These are phyloP conservation scores for Mycena citricolor DNA, from an alignment of 1,284 basidiomycete genomes.

Conservation along the genomic window DNA sequence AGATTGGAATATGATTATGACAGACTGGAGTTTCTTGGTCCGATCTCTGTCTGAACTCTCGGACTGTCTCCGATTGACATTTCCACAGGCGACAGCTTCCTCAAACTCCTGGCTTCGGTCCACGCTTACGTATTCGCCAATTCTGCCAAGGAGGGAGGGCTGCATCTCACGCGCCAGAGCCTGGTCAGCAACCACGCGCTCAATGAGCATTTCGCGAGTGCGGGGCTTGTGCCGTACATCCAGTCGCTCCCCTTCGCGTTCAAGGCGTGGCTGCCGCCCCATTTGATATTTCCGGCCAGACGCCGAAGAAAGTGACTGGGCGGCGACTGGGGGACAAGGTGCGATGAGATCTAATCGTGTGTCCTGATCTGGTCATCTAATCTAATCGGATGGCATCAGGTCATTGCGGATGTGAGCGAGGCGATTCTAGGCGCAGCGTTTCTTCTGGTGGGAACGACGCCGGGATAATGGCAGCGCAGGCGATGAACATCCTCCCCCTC, in stretches of 20 bases:
- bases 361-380: conserved; percentile 9
- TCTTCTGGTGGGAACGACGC: conserved; percentile 64
- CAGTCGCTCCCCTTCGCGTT: conserved; percentile 68
- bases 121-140: conserved; percentile 73
- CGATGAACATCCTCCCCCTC: conserved; percentile 59
- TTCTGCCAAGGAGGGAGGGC: conserved; percentile 54
- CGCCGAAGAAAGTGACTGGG: conserved; percentile 40
- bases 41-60: conserved; percentile 14
- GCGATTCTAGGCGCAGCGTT: conserved; percentile 81
- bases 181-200: conserved; percentile 75
- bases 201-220: conserved; percentile 50
- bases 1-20: conserved; percentile 74
- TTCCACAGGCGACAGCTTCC: conserved; percentile 68
- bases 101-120: conserved; percentile 74
- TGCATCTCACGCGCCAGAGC: conserved; percentile 62
- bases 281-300: conserved; percentile 40
- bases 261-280: conserved; percentile 63
- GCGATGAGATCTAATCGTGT: neutral
- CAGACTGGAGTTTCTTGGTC: conserved; percentile 77
- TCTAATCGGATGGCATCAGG: too few relatives aligned
- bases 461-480: conserved; percentile 62
- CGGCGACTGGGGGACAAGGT: conserved; percentile 81
- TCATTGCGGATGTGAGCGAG: conserved; percentile 80
- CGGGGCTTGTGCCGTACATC: conserved; percentile 66
- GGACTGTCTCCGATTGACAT: conserved; percentile 18